phyloP scores from a whole-genome alignment of 192 early-diverging fungal genomes.

The Chytriomyces hyalinus region DNA sequence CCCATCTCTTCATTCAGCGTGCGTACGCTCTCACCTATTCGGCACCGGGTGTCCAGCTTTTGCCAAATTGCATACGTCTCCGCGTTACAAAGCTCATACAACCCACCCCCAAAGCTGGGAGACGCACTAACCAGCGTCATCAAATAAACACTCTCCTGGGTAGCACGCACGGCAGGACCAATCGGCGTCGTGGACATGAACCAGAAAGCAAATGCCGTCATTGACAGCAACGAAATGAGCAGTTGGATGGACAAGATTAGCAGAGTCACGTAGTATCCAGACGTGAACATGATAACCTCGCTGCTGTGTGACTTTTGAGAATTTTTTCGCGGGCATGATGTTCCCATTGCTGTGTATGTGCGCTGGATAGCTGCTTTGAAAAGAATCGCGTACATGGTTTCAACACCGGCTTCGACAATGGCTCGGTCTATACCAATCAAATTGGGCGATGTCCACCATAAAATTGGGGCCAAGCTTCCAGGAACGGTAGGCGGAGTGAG shows the following conservation, averaged over 20 bases:
- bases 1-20: conserved; percentile 22
- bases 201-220: conserved; percentile 8
- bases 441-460: conserved; percentile 40
- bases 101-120: conserved; percentile 8
- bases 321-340: conserved; percentile 8
- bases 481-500: conserved; percentile 15
- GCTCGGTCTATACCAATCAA: conserved; percentile 27
- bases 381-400: conserved; percentile 35
- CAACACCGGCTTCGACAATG: conserved; percentile 29
- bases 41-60: conserved; percentile 12
- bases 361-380: conserved; percentile 24
- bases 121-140: conserved; percentile 27
- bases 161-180: conserved; percentile 21
- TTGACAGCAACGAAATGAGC: neutral
- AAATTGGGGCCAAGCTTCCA: conserved; percentile 29
- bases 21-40: conserved; percentile 28
- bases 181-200: conserved; percentile 18
- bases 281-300: neutral
- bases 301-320: conserved; percentile 5
- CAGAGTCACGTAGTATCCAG: conserved; percentile 13
- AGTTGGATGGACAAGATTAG: conserved; percentile 8
- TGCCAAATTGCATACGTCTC: conserved; percentile 35
- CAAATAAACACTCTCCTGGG: conserved; percentile 24
- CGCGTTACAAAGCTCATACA: conserved; percentile 29
- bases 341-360: conserved; percentile 15